Conservation (phyloP, 768 basidiomycete genomes). For the Macrolepiota fuliginosa region DNA sequence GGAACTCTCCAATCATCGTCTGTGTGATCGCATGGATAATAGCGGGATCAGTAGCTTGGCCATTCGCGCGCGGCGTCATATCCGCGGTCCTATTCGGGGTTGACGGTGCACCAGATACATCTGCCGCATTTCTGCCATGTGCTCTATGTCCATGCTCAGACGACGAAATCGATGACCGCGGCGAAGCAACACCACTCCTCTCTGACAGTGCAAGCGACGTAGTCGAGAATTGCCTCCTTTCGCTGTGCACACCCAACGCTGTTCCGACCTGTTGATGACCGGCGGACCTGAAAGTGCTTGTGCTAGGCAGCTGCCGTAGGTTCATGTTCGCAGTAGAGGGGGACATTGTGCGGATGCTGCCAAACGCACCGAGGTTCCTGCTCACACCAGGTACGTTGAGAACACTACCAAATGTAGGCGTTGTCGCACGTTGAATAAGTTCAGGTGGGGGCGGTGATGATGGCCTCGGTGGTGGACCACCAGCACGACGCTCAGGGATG, state of each 20-base stretch:
- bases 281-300: slow-evolving; percentile 77
- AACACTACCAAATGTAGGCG: slow-evolving; percentile 71
- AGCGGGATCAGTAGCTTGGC: slow-evolving; percentile 75
- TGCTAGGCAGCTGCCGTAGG: slow-evolving; percentile 72
- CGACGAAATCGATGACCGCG: slow-evolving; percentile 81
- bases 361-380: slow-evolving; percentile 1
- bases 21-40: slow-evolving; percentile 98
- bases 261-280: slow-evolving; percentile 48
- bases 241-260: slow-evolving; percentile 29
- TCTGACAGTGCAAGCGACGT: slow-evolving; percentile 66
- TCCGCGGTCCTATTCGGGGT: slow-evolving; percentile 48
- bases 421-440: slow-evolving; percentile 88
- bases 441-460: slow-evolving; percentile 92
- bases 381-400: slow-evolving; percentile 49
- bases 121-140: slow-evolving; percentile 18
- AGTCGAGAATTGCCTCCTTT: slow-evolving; percentile 59
- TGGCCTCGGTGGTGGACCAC: slow-evolving; percentile 78
- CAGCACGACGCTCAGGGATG: slow-evolving; percentile 62
- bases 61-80: slow-evolving; percentile 36
- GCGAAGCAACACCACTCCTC: slow-evolving; percentile 35
- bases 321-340: slow-evolving; percentile 50
- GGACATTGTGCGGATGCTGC: slow-evolving; percentile 60
- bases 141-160: slow-evolving; percentile 53
- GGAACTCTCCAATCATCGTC: slow-evolving; percentile 99
- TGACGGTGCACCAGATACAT: slow-evolving; percentile 32